A percentile compares a stretch with the other conserved stretches of the same genome.
These are phyloP conservation scores for Nothopassalora personata DNA, from an alignment of 2,329 filamentous ascomycete species.

Conservation along the genomic window DNA sequence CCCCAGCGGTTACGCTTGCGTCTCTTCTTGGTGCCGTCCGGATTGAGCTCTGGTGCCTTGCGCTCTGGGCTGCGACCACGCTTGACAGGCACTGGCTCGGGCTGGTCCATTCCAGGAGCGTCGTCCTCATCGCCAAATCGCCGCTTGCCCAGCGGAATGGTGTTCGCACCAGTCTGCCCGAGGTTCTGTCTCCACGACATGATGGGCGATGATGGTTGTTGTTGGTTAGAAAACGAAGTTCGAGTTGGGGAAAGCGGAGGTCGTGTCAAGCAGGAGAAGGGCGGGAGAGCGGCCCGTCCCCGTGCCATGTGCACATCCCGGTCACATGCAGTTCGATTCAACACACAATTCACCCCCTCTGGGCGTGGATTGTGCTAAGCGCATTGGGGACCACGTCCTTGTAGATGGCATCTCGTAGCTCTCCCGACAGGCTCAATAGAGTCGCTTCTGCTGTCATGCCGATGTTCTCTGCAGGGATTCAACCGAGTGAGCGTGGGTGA, in stretches of 20 bases:
- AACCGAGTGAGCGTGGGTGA: no score
- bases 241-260: not conserved
- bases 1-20: constrained; percentile 99
- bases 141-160: constrained; percentile 85
- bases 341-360: no score
- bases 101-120: constrained; percentile 31
- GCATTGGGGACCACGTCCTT: no score
- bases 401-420: no score
- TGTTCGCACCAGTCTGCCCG: constrained; percentile 96
- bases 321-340: no score
- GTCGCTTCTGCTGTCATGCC: no score
- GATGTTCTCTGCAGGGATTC: no score
- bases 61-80: constrained; percentile 79
- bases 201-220: constrained; percentile 11
- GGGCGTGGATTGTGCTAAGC: no score
- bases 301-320: not conserved
- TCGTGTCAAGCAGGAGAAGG: not conserved
- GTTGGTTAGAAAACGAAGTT: not conserved
- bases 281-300: no score
- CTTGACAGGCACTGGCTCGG: constrained; percentile 52
- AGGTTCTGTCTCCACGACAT: constrained; percentile 63
- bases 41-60: constrained; percentile 32
- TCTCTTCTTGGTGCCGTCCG: constrained; percentile 77
- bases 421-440: no score
- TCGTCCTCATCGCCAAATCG: constrained; percentile 68